Evolutionary conservation across 225 moss, liverwort and hornwort genomes (phyloP), one percentile per base, ranked within the genome.

Genomic region (Neckera pumila): DNA sequence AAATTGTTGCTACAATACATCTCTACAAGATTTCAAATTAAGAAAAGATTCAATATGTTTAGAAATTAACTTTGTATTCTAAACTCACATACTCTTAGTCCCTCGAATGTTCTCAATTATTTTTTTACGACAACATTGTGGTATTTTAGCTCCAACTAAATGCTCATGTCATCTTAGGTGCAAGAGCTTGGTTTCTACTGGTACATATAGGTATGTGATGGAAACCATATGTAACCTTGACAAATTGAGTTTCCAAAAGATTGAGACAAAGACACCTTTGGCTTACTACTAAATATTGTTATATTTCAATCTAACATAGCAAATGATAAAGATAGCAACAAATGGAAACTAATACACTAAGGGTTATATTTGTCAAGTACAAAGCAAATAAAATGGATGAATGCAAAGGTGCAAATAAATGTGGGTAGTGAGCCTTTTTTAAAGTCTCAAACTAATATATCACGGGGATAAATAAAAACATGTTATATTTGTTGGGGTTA

Each of bases 211-310:
- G 9, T 47, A 42, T 2, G 25, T 26, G 26, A 25, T 22, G 42
- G 15, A 71, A 40, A 42, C 14, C 42, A 25, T 26, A 5, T 71
- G 9, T 42, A 25, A 71, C 1, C 3, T 8, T 0, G 1, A 25
- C 14, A 23, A 42, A 14, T 42, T 40, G 14, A 25, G 4, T 70
- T 40, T 23, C 38, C 7, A 25, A 4, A 12, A 0, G 14, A 22
- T 70, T 40, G 3, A 38, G 10, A 23, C 4, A 40, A 25, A 23
- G 2, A 25, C 5, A 71, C 3, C 5, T 8, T 26, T 71, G 26
- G 7, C 16, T 16, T 7, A 71, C 0, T 43, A 0, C 1, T 26
- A 0, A 43, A 71, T 27, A 27, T 5, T 72, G 6, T 10, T 27
- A 16, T 26, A 27, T 15, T 16, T 42, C 27, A 71, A 71, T 71